Percentiles rank a stretch among this genome's conserved stretches.
Conservation (phyloP, 2,329 filamentous ascomycete species). For the Nemania serpens region DNA sequence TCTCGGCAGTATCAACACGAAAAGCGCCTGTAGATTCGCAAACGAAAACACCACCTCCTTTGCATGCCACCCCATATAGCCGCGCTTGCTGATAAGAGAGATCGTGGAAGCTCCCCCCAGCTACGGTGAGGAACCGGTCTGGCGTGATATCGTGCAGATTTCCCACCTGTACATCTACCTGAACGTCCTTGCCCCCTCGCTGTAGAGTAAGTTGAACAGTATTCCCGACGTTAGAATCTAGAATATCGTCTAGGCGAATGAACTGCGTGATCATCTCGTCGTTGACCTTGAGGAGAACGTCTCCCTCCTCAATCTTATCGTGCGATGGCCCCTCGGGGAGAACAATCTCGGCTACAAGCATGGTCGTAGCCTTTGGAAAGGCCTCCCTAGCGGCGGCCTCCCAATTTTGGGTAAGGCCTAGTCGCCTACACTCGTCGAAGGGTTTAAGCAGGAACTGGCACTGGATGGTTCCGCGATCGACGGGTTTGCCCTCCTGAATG, state of each 20-base stretch:
- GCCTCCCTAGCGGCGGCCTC: slow-evolving; percentile 81
- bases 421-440: slow-evolving; percentile 91
- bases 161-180: slow-evolving; percentile 82
- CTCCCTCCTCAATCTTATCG: slow-evolving; percentile 87
- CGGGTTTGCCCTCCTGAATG: slow-evolving; percentile 73
- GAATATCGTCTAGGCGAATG: slow-evolving; percentile 84
- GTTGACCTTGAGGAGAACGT: slow-evolving; percentile 92
- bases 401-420: slow-evolving; percentile 84
- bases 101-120: slow-evolving; percentile 92
- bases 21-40: slow-evolving; percentile 96
- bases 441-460: slow-evolving; percentile 97
- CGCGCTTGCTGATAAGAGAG: slow-evolving; percentile 98
- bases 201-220: slow-evolving; percentile 83
- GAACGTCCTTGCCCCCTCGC: slow-evolving; percentile 83
- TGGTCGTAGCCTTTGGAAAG: slow-evolving; percentile 92
- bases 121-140: slow-evolving; percentile 91
- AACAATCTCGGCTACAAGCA: slow-evolving; percentile 95
- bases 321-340: slow-evolving; percentile 89
- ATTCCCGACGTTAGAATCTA: slow-evolving; percentile 83
- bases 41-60: slow-evolving; percentile 78
- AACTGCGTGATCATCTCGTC: slow-evolving; percentile 92
- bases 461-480: slow-evolving; percentile 95
- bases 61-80: slow-evolving; percentile 87
- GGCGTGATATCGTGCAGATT: slow-evolving; percentile 95
- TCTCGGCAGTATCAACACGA: slow-evolving; percentile 87